These are phyloP conservation scores for Colletotrichum neosansevieriae DNA, from an alignment of 2,329 filamentous ascomycete species.

Conservation along the genomic window DNA sequence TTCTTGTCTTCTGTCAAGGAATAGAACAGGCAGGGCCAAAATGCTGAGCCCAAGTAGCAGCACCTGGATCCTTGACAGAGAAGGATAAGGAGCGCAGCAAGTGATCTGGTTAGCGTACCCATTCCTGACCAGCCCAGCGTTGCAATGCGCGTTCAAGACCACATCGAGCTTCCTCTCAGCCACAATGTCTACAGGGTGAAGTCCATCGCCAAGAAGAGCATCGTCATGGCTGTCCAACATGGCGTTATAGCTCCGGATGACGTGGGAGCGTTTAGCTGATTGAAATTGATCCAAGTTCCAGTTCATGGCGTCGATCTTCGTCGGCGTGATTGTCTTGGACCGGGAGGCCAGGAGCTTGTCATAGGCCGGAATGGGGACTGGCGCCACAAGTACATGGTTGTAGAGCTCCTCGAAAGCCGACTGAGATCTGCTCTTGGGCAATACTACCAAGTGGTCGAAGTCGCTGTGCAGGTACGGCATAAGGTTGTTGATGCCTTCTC, in stretches of 20 bases:
- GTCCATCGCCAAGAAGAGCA: slow-evolving; percentile 57
- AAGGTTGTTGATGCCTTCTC: slow-evolving; percentile 58
- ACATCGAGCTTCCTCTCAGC: slow-evolving; percentile 59
- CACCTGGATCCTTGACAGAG: slow-evolving; percentile 42
- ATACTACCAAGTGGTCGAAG: slow-evolving; percentile 42
- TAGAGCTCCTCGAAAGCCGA: slow-evolving; percentile 33
- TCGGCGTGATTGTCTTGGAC: slow-evolving; percentile 57
- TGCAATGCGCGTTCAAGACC: slow-evolving; percentile 67
- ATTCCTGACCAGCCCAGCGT: slow-evolving; percentile 48
- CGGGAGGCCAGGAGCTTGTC: slow-evolving; percentile 56
- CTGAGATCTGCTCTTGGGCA: slow-evolving; percentile 28
- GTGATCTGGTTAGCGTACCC: slow-evolving; percentile 62
- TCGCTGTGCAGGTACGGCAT: slow-evolving; percentile 50
- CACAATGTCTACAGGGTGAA: slow-evolving; percentile 58
- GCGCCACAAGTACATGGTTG: slow-evolving; percentile 50
- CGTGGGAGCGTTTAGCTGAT: slow-evolving; percentile 53
- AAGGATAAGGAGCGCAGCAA: slow-evolving; percentile 63
- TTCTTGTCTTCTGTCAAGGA: slow-evolving; percentile 26
- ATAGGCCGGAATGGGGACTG: slow-evolving; percentile 59
- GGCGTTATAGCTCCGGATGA: slow-evolving; percentile 63
- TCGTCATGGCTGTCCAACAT: slow-evolving; percentile 62
- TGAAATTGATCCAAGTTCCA: slow-evolving; percentile 59
- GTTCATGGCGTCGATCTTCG: slow-evolving; percentile 66
- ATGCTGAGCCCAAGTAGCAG: slow-evolving; percentile 42
- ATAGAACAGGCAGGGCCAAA: slow-evolving; percentile 33